Base-by-base conservation (phyloP, 768 basidiomycete species). In the Holtermanniella nyarrowii region DNA sequence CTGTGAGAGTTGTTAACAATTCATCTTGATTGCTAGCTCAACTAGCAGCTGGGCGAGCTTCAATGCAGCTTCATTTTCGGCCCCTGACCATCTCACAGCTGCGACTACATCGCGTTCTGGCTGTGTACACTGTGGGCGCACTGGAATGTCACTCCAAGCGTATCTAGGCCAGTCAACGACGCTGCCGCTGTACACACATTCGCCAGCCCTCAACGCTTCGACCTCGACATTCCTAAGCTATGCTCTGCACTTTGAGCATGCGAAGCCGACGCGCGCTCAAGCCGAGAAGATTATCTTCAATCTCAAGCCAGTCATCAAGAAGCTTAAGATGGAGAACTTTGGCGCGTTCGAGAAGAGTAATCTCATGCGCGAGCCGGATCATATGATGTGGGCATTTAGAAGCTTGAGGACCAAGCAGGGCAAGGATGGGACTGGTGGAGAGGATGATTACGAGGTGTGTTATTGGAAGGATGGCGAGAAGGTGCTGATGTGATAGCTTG, bases 361-460 rank as follows among this genome's bases (percentile, higher is more conserved):
- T 41, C 55, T 59, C 42, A 53, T 55, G 21, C 51, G 66, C 49
- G 66, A 68, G 40, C 66, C 66, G n/a, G 66, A 68, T 63, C 66
- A 68, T 61, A 48, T 63, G 40, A 68, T 68, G 59, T 68, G 66
- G 66, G 66, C 57, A 1, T 48, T 53, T 23, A 53, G 66, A 44
- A 52, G 54, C 16, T 41, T 68, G 21, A 48, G 48, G 11, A 27
- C 64, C 46, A 65, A 58, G 42, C 59, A 68, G 26, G 59, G 66
- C 3, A 61, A 52, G 27, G 58, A 68, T 57, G 66, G 66, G 18
- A 68, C 66, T 12, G 53, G 52, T 11, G 65, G 65, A 1, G 63
- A 64, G 44, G 61, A 56, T 26, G 66, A 68, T 52, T 68, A 65
- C 55, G 63, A 68, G 46, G 65, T 64, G 49, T 37, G 58, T 46